Conservation (phyloP, 2,329 filamentous ascomycete genomes). For the Diplodia intermedia region DNA sequence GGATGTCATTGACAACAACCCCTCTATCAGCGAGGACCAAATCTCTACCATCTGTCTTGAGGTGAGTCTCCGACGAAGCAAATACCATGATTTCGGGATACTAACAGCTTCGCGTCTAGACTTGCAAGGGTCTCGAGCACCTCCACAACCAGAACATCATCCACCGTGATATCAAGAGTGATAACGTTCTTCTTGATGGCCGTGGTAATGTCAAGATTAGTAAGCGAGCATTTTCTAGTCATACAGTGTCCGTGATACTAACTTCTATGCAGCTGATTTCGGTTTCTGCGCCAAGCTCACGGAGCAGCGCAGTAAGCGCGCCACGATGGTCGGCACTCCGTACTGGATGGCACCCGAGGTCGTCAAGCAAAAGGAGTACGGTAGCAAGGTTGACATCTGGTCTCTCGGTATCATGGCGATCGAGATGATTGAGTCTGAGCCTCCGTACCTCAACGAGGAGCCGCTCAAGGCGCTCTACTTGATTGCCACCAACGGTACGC, state of each 20-base stretch:
- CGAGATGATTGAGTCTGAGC: conserved; percentile 99
- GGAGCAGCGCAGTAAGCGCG: conserved; percentile 94
- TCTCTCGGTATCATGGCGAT: conserved; percentile 99
- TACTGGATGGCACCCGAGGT: conserved; percentile 99
- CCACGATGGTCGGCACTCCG: conserved; percentile 98
- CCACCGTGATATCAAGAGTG: conserved; percentile 98
- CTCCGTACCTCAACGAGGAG: conserved; percentile 97
- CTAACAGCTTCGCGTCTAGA: conserved; percentile 60
- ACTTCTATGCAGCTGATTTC: conserved; percentile 77
- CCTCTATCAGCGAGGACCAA: conserved; percentile 91
- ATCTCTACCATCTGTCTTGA: conserved; percentile 97
- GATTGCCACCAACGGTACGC: conserved; percentile 97
- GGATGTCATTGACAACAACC: conserved; percentile 98
- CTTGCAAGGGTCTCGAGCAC: conserved; percentile 92
- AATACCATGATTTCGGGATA: neutral
- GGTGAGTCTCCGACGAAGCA: conserved; percentile 61
- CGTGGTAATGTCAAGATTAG: conserved; percentile 98
- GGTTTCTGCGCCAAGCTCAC: conserved; percentile 99
- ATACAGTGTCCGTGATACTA: conserved; percentile 33
- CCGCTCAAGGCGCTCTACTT: conserved; percentile 96
- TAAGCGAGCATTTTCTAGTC: conserved; percentile 58
- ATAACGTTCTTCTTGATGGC: conserved; percentile 94
- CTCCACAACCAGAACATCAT: conserved; percentile 97
- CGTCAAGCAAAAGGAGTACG: conserved; percentile 99
- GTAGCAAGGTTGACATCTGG: conserved; percentile 98